These are phyloP conservation scores for Trypanosomatidae sp. DNA, from an alignment of 208 protist species.

Conservation along the genomic window DNA sequence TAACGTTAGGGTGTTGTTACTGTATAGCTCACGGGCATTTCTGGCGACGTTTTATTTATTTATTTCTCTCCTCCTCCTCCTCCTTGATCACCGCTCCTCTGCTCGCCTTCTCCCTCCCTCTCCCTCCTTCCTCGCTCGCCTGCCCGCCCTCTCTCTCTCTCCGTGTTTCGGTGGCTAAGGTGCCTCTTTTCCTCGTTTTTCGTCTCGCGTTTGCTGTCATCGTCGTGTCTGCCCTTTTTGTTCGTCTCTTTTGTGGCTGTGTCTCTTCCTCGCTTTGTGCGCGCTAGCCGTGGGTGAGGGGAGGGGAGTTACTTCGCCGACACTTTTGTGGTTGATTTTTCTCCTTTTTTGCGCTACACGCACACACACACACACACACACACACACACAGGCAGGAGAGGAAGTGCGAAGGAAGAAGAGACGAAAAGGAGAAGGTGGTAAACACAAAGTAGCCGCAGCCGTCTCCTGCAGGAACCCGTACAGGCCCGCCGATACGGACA, in stretches of 20 bases:
- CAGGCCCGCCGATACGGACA: neutral
- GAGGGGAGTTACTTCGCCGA: neutral
- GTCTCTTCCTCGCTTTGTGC: too few species aligned
- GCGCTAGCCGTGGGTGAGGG: too few species aligned
- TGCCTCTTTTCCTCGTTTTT: conserved; percentile 3
- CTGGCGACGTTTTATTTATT: conserved; percentile 5
- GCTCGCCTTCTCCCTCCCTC: conserved; percentile 2
- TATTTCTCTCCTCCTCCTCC: conserved; percentile 4
- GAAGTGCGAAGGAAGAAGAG: neutral
- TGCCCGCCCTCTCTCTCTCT: neutral
- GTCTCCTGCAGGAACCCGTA: neutral
- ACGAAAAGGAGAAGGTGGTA: neutral
- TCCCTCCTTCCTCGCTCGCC: neutral
- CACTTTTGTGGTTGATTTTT: too few species aligned
- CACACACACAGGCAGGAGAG: neutral
- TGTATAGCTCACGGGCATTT: conserved; percentile 11
- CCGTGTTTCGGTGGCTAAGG: neutral
- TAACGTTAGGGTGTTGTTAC: neutral
- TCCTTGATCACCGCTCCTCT: neutral
- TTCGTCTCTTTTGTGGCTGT: neutral
- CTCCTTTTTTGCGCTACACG: neutral
- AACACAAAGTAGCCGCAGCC: neutral
- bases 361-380: neutral
- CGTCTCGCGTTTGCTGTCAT: neutral
- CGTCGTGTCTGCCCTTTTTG: neutral